A percentile compares a stretch with the other conserved stretches of the same genome.
These are phyloP conservation scores for Endoconidiophora polonica DNA, from an alignment of 2,329 filamentous ascomycete genomes.

Conservation along the genomic window DNA sequence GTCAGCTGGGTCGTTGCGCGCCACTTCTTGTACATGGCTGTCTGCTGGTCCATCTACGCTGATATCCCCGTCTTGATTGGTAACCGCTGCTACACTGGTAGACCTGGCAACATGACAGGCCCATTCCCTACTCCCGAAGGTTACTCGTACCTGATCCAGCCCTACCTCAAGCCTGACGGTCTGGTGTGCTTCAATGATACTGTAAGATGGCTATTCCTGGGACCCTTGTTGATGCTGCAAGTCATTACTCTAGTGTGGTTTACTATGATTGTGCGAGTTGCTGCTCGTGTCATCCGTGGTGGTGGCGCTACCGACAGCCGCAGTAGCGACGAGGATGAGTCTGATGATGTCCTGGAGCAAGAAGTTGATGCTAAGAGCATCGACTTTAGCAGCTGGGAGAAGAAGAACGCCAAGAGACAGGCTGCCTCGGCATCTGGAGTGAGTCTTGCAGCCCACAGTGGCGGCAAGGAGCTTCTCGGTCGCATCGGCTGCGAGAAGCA, in stretches of 20 bases:
- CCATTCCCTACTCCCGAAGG: constrained; percentile 35
- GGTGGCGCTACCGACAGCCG: constrained; percentile 67
- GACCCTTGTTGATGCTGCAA: constrained; percentile 62
- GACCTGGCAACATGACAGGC: constrained; percentile 35
- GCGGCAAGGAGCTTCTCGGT: constrained; percentile 65
- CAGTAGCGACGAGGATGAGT: constrained; percentile 69
- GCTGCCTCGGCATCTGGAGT: constrained; percentile 38
- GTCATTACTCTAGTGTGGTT: constrained; percentile 77
- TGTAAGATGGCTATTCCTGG: constrained; percentile 63
- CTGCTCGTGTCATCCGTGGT: constrained; percentile 61
- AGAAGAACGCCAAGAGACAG: constrained; percentile 37
- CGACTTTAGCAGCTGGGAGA: constrained; percentile 47
- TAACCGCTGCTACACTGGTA: constrained; percentile 54
- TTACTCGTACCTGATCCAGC: constrained; percentile 50
- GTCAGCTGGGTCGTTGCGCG: constrained; percentile 68
- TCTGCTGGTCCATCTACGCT: constrained; percentile 68
- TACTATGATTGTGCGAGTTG: constrained; percentile 69
- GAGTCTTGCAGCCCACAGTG: constrained; percentile 53
- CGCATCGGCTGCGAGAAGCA: constrained; percentile 74
- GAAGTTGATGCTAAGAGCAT: constrained; percentile 61
- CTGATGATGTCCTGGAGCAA: constrained; percentile 51
- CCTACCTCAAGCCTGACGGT: constrained; percentile 54
- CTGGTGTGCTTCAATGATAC: constrained; percentile 63
- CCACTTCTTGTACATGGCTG: constrained; percentile 61
- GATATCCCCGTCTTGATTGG: constrained; percentile 46